Percentiles rank a stretch among this genome's conserved stretches.
phyloP scores from a whole-genome alignment of 2,329 filamentous ascomycete genomes.

The Sodiomyces alkalinus region DNA sequence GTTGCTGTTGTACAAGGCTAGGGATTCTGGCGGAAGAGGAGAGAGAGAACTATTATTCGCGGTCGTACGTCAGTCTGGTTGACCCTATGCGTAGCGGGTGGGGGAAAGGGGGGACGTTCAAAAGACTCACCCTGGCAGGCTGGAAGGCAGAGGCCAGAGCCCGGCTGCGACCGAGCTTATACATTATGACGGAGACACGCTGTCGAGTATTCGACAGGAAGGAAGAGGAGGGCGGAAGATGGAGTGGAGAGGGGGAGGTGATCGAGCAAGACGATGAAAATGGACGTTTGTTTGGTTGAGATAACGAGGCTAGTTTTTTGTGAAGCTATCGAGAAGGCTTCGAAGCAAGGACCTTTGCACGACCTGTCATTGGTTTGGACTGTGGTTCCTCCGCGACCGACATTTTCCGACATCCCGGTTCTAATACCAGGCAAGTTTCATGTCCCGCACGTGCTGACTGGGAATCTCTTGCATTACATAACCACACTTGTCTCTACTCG shows the following conservation, averaged over 20 bases:
- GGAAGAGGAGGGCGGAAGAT: background rate
- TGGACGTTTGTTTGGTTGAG: background rate
- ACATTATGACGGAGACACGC: constrained; percentile 44
- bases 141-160: constrained; percentile 67
- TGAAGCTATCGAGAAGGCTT: constrained; percentile 3
- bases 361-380: constrained; percentile 2
- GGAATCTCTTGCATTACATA: no score
- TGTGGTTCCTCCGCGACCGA: constrained; percentile 1
- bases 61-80: background rate
- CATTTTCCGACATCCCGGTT: constrained; percentile 1
- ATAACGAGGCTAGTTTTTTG: constrained; percentile 2
- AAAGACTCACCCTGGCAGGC: constrained; percentile 60
- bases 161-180: constrained; percentile 71
- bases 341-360: constrained; percentile 1
- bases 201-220: constrained; percentile 6
- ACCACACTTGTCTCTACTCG: no score
- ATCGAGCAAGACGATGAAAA: constrained; percentile 1
- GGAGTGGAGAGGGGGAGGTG: constrained; percentile 3
- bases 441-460: no score
- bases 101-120: constrained; percentile 1
- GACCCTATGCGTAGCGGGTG: no score
- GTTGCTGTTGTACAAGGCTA: constrained; percentile 59
- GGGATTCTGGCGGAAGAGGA: constrained; percentile 40
- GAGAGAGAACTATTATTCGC: constrained; percentile 17
- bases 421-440: no score